These are phyloP conservation scores for Metarhizium anisopliae DNA, from an alignment of 2,329 filamentous ascomycete species.

Conservation along the genomic window DNA sequence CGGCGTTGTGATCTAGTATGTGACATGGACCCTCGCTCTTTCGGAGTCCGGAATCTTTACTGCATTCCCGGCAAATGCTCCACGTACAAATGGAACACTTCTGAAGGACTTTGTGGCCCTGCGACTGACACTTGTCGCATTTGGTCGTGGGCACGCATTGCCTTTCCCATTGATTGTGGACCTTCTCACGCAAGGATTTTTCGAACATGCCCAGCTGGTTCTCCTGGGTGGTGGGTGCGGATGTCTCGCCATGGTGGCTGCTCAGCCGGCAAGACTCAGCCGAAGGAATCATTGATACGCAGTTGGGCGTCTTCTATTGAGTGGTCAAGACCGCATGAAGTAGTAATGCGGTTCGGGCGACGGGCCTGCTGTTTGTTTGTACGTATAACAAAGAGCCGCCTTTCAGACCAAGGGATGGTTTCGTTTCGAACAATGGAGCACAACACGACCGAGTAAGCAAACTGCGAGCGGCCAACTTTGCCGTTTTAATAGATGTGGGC, in stretches of 20 bases:
- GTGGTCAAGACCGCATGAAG: background rate
- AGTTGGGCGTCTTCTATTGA: background rate
- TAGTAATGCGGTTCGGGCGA: background rate
- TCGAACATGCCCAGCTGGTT: background rate
- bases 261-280: background rate
- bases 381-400: background rate
- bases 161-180: conserved; percentile 13
- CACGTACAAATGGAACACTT: conserved; percentile 16
- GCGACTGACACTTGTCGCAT: conserved; percentile 16
- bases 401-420: background rate
- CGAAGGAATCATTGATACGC: background rate
- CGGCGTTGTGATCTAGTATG: conserved; percentile 10
- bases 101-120: conserved; percentile 15
- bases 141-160: conserved; percentile 15
- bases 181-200: conserved; percentile 2
- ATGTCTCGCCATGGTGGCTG: background rate
- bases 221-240: background rate
- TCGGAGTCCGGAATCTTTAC: conserved; percentile 6
- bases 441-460: background rate
- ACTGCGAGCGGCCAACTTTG: background rate
- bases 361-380: background rate
- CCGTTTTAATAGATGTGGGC: background rate
- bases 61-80: conserved; percentile 15
- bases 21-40: conserved; percentile 10
- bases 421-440: background rate